Conservation (phyloP, 106 monocot species). For the Ottelia alismoides region DNA sequence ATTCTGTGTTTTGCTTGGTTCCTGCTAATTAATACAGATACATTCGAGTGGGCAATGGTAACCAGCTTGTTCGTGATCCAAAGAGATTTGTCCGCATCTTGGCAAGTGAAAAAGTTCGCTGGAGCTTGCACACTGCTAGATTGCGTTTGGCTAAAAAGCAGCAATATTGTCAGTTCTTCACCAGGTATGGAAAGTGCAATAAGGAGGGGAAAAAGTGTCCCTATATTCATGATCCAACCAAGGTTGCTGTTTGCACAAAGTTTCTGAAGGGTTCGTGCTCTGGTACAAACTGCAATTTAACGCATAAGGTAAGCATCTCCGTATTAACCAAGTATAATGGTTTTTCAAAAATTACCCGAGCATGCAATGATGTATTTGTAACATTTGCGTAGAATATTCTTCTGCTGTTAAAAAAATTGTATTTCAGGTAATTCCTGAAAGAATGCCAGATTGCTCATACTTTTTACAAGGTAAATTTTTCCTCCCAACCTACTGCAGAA, state of each 20-base stretch:
- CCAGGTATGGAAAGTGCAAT: conserved; percentile 90
- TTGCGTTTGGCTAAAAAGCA: conserved; percentile 47
- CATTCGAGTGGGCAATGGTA: conserved; percentile 70
- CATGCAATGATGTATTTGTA: too few species aligned
- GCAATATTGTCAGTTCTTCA: conserved; percentile 93
- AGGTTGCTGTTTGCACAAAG: conserved; percentile 92
- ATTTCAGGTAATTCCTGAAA: conserved; percentile 86
- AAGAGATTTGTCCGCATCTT: conserved; percentile 84
- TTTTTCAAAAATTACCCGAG: too few species aligned
- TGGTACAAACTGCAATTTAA: conserved; percentile 61
- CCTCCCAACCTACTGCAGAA: background rate
- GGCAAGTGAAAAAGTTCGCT: conserved; percentile 93
- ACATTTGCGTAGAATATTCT: too few species aligned
- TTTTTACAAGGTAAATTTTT: conserved; percentile 60
- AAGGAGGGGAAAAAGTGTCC: conserved; percentile 64
- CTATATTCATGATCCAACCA: conserved; percentile 83
- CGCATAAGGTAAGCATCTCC: conserved; percentile 98
- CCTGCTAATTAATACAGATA: too few species aligned
- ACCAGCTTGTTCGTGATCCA: conserved; percentile 87
- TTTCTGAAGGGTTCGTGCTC: conserved; percentile 79
- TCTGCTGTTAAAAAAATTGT: background rate
- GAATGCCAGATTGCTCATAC: conserved; percentile 99
- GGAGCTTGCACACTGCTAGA: conserved; percentile 94
- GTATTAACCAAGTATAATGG: too few species aligned
- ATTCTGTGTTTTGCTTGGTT: too few species aligned